These are phyloP conservation scores for Penicillium ucsense DNA, from an alignment of 495 filamentous ascomycete species.

Conservation along the genomic window DNA sequence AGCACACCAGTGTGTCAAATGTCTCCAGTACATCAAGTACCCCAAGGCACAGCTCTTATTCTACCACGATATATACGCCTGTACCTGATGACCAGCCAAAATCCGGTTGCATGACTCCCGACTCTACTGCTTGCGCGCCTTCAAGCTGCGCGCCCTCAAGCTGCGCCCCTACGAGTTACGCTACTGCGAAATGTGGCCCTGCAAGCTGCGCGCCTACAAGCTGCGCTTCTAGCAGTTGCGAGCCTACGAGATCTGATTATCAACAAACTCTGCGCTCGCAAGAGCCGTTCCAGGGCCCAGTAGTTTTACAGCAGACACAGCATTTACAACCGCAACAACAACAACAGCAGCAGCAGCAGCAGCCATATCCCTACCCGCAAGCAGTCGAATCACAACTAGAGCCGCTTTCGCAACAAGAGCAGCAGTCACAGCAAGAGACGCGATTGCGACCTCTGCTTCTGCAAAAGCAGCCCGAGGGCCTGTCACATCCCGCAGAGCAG, in stretches of 20 bases:
- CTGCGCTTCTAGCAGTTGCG: background rate
- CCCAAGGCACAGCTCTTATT: background rate
- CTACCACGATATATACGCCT: background rate
- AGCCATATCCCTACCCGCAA: background rate
- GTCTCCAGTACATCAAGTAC: background rate
- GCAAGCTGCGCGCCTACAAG: background rate
- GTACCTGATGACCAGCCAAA: background rate
- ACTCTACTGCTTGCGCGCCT: background rate
- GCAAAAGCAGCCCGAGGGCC: too few species aligned
- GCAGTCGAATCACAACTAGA: too few species aligned
- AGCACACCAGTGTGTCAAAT: background rate
- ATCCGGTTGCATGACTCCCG: too few species aligned
- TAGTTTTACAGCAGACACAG: too few species aligned
- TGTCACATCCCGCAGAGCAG: too few species aligned
- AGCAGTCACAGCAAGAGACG: too few species aligned
- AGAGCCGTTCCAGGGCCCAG: too few species aligned
- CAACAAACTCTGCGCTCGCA: too few species aligned
- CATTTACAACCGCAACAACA: background rate
- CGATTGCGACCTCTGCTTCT: too few species aligned
- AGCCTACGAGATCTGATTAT: too few species aligned
- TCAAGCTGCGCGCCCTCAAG: background rate
- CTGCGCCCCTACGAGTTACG: background rate
- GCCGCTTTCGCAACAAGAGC: too few species aligned
- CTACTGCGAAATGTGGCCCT: background rate
- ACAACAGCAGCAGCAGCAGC: background rate